Evolutionary conservation across 2,329 filamentous ascomycete species (phyloP).

Genomic region (Fusarium sp.): DNA sequence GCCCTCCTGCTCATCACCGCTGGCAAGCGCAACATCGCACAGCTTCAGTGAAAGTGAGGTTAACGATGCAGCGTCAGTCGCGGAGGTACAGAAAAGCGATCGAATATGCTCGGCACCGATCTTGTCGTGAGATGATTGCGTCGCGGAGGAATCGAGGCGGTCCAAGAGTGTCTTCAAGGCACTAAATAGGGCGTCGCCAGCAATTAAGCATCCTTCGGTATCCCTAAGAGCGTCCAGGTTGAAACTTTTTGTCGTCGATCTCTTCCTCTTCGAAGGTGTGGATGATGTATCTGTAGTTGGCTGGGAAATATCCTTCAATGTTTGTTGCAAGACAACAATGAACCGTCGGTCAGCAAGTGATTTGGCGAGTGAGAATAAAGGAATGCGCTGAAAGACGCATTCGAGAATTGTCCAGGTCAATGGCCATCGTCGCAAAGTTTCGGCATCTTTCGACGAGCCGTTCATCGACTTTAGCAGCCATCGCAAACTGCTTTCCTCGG

Average conservation of each 20-base stretch:
- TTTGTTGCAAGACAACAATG: constrained; percentile 72
- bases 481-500: constrained; percentile 69
- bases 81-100: constrained; percentile 65
- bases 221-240: constrained; percentile 56
- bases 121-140: constrained; percentile 55
- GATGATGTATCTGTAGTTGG: constrained; percentile 46
- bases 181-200: constrained; percentile 61
- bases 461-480: constrained; percentile 74
- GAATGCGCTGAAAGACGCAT: constrained; percentile 72
- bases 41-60: constrained; percentile 60
- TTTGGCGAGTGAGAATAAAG: constrained; percentile 75
- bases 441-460: constrained; percentile 58
- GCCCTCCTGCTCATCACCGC: constrained; percentile 52
- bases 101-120: constrained; percentile 70
- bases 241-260: constrained; percentile 52
- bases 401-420: constrained; percentile 72
- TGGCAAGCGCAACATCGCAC: constrained; percentile 56
- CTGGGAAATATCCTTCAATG: constrained; percentile 68
- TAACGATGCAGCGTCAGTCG: constrained; percentile 60
- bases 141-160: constrained; percentile 55
- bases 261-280: constrained; percentile 60
- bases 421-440: constrained; percentile 66
- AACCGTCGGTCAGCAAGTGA: constrained; percentile 79
- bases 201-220: constrained; percentile 57
- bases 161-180: constrained; percentile 61